Percentiles rank a stretch among this genome's conserved stretches.
Conservation (phyloP, 805 yeast genomes). For the Starmerella geochares region DNA sequence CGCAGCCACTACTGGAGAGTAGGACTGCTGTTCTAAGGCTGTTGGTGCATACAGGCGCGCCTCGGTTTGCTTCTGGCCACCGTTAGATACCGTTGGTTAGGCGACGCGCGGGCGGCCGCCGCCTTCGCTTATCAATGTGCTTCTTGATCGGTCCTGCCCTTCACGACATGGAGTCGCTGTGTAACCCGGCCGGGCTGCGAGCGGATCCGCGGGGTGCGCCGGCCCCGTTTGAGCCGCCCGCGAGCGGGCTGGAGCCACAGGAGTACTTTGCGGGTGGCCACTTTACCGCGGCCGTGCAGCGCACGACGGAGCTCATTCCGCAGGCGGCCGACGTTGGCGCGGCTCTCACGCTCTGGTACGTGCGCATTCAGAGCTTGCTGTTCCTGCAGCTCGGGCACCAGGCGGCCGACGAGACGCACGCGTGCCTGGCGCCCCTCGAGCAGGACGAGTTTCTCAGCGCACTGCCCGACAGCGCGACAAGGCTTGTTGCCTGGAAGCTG, state of each 20-base stretch:
- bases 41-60: too few species aligned
- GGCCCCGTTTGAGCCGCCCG: conserved; percentile 3
- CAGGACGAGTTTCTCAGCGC: conserved; percentile 3
- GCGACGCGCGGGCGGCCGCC: too few species aligned
- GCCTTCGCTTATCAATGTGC: conserved; percentile 1
- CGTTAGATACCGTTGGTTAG: too few species aligned
- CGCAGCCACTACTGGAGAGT: too few species aligned
- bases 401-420: conserved; percentile 31
- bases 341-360: conserved; percentile 28
- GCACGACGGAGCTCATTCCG: conserved; percentile 21
- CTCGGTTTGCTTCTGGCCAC: too few species aligned
- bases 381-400: conserved; percentile 25
- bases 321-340: conserved; percentile 8
- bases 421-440: conserved; percentile 26
- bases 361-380: conserved; percentile 28
- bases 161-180: conserved; percentile 4
- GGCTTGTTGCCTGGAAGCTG: conserved; percentile 31
- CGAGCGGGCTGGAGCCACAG: neutral
- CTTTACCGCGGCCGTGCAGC: conserved; percentile 26
- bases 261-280: conserved; percentile 24
- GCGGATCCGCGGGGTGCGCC: conserved; percentile 1
- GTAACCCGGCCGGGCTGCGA: neutral
- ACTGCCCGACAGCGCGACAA: conserved; percentile 22
- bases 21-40: too few species aligned
- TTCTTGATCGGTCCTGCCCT: neutral